Percentiles rank a stretch among this genome's conserved stretches.
phyloP scores from a whole-genome alignment of 2,329 filamentous ascomycete genomes.

The Epichloe aotearoae region DNA sequence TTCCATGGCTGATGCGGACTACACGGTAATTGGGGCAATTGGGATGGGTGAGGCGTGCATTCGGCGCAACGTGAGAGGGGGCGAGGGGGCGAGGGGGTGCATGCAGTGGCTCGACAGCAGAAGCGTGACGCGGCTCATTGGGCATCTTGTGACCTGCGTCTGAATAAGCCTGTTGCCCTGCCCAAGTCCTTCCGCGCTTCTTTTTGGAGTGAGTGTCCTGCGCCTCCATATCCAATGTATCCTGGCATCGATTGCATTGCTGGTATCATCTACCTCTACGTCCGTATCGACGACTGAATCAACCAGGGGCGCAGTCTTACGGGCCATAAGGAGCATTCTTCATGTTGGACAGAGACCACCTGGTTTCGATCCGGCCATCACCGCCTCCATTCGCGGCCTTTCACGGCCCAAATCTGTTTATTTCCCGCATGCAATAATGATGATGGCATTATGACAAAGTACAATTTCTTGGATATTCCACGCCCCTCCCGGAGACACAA shows the following conservation, averaged over 20 bases:
- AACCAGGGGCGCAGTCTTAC: no score
- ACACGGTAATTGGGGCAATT: no score
- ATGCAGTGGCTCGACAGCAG: background rate
- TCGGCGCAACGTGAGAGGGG: background rate
- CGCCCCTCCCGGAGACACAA: background rate
- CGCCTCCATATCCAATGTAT: no score
- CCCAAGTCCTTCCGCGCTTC: background rate
- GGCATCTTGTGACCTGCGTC: constrained; percentile 4
- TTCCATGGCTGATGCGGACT: background rate
- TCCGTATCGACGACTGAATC: no score
- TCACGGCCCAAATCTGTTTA: background rate
- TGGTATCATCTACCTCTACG: no score
- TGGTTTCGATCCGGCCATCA: background rate
- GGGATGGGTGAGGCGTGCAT: background rate
- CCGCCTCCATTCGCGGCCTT: background rate
- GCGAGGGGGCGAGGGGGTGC: background rate
- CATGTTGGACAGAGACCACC: no score
- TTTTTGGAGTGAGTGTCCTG: no score
- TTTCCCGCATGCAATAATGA: background rate
- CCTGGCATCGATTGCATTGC: no score
- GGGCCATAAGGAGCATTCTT: no score
- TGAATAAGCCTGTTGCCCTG: background rate
- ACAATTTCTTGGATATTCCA: background rate
- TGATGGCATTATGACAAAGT: constrained; percentile 1
- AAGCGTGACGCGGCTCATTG: constrained; percentile 1